Conservation (phyloP, 2,329 filamentous ascomycete species). For the Lizonia empirigonia region DNA sequence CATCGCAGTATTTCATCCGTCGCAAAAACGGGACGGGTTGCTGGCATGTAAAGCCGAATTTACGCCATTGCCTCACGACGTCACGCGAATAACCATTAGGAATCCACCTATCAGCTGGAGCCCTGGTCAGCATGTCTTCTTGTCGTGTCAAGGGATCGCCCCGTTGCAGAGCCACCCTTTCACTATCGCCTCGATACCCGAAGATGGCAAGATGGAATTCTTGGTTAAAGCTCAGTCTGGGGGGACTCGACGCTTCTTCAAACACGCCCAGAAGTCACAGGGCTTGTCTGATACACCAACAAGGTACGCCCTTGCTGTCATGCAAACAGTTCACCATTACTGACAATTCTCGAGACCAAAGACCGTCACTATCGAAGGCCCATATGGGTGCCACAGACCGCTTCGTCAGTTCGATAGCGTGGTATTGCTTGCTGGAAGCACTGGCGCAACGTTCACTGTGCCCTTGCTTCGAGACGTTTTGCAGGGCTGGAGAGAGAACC, state of each 20-base stretch:
- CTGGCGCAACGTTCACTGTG: slow-evolving; percentile 63
- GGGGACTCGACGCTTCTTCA: slow-evolving; percentile 58
- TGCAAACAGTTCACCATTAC: neutral
- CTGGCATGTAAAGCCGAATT: slow-evolving; percentile 50
- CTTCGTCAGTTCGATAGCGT: slow-evolving; percentile 66
- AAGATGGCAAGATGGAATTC: slow-evolving; percentile 62
- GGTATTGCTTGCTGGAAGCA: slow-evolving; percentile 64
- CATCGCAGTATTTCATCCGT: slow-evolving; percentile 48
- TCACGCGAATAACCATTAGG: slow-evolving; percentile 62
- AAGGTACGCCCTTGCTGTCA: slow-evolving; percentile 16
- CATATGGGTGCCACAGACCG: slow-evolving; percentile 58
- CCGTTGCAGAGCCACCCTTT: slow-evolving; percentile 69
- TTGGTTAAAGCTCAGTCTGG: slow-evolving; percentile 61
- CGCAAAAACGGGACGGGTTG: slow-evolving; percentile 33
- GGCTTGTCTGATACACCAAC: slow-evolving; percentile 14
- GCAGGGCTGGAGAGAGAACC: slow-evolving; percentile 50
- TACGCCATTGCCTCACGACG: slow-evolving; percentile 57
- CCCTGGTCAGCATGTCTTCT: slow-evolving; percentile 67
- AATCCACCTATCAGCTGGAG: slow-evolving; percentile 63
- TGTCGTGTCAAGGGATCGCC: slow-evolving; percentile 62
- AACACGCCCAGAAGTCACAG: slow-evolving; percentile 55
- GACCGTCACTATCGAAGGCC: slow-evolving; percentile 59
- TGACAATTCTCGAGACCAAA: slow-evolving; percentile 23
- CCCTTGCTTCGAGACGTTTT: slow-evolving; percentile 64
- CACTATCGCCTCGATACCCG: slow-evolving; percentile 63